Evolutionary conservation across 495 filamentous ascomycete species (phyloP).

Genomic region (Acidiella bohemica): DNA sequence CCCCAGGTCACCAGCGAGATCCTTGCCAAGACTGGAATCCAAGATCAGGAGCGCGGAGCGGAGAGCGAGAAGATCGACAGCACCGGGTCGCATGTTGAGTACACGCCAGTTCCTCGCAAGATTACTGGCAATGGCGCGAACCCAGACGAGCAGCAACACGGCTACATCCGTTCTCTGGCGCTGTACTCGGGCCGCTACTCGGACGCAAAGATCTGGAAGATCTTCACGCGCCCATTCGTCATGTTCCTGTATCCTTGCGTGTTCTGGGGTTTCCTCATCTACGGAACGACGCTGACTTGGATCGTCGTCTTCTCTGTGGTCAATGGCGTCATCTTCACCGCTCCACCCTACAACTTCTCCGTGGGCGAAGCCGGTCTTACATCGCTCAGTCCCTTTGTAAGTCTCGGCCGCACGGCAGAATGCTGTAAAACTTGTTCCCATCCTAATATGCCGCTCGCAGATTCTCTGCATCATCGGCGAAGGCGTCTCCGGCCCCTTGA

Average conservation of each 20-base stretch:
- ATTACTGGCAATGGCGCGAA: conserved; percentile 10
- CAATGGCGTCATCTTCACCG: conserved; percentile 37
- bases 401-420: background rate
- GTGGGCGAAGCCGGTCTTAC: conserved; percentile 38
- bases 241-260: conserved; percentile 43
- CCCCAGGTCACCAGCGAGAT: conserved; percentile 18
- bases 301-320: conserved; percentile 43
- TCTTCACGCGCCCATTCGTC: conserved; percentile 37
- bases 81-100: conserved; percentile 11
- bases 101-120: background rate
- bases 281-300: conserved; percentile 39
- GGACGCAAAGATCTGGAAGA: conserved; percentile 36
- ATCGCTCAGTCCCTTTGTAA: conserved; percentile 33
- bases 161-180: conserved; percentile 22
- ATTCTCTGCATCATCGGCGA: conserved; percentile 38
- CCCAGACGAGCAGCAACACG: conserved; percentile 16
- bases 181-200: conserved; percentile 33
- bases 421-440: background rate
- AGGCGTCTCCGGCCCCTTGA: conserved; percentile 36
- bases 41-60: conserved; percentile 13
- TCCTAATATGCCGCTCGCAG: too few relatives aligned
- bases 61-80: conserved; percentile 24
- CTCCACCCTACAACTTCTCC: conserved; percentile 40
- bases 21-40: conserved; percentile 17
- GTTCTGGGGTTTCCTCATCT: conserved; percentile 40